Evolutionary conservation across 2,329 filamentous ascomycete genomes (phyloP).

Genomic region (Paracorniculantispora psalliotae): DNA sequence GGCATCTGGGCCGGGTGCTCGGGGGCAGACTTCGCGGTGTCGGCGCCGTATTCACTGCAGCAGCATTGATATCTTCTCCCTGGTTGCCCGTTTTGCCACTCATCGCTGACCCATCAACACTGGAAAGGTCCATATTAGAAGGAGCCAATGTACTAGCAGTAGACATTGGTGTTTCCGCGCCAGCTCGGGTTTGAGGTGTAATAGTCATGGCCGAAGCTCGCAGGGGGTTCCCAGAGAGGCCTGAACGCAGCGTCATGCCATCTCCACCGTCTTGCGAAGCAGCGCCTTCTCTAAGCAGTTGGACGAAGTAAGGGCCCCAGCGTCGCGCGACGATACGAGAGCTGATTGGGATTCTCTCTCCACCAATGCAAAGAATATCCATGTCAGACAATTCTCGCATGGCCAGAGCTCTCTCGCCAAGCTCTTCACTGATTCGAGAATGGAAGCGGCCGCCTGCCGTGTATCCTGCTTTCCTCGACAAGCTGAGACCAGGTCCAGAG

Average conservation of each 20-base stretch:
- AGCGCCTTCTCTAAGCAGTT: constrained; percentile 78
- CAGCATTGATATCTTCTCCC: constrained; percentile 37
- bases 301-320: constrained; percentile 96
- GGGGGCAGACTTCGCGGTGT: constrained; percentile 55
- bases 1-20: constrained; percentile 68
- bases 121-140: constrained; percentile 41
- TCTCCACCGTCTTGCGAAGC: constrained; percentile 68
- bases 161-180: constrained; percentile 44
- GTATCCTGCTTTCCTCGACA: constrained; percentile 55
- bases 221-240: constrained; percentile 50
- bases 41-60: constrained; percentile 48
- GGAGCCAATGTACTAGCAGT: constrained; percentile 37
- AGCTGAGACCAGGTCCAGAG: constrained; percentile 50
- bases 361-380: constrained; percentile 89
- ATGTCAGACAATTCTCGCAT: constrained; percentile 90
- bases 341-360: constrained; percentile 89
- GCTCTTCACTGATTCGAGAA: constrained; percentile 72
- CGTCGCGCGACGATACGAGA: constrained; percentile 80
- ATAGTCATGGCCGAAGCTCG: constrained; percentile 84
- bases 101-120: constrained; percentile 27
- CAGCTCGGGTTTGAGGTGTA: constrained; percentile 58
- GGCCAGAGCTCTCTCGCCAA: constrained; percentile 74
- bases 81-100: constrained; percentile 31
- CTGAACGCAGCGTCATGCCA: constrained; percentile 67
- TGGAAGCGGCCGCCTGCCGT: constrained; percentile 73